Conservation (phyloP, 192 early-diverging fungal genomes). For the Backusella macrospora region DNA sequence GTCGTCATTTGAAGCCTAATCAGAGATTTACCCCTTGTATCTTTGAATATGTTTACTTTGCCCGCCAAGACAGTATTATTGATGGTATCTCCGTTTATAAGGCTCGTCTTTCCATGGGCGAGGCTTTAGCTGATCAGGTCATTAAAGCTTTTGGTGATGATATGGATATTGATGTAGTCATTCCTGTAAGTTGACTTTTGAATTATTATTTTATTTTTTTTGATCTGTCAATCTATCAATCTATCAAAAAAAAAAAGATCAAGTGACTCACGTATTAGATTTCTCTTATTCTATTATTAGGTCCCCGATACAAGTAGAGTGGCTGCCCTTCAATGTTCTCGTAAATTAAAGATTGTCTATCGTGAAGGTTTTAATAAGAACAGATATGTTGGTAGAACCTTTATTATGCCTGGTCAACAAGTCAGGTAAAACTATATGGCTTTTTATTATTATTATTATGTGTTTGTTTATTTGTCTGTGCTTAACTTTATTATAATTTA, state of each 20-base stretch:
- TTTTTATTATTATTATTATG: neutral
- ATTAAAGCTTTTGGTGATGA: conserved; percentile 70
- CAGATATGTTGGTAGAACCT: conserved; percentile 97
- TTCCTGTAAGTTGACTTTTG: conserved; percentile 95
- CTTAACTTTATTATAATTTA: conserved; percentile 13
- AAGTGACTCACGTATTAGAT: neutral
- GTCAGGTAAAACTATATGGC: conserved; percentile 45
- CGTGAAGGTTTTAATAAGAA: conserved; percentile 99
- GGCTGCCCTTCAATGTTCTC: conserved; percentile 91
- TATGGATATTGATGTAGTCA: conserved; percentile 96
- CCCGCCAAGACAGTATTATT: conserved; percentile 97
- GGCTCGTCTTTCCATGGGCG: conserved; percentile 95
- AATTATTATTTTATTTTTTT: too few species aligned
- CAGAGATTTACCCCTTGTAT: conserved; percentile 86
- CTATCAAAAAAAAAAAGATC: neutral
- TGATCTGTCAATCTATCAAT: neutral
- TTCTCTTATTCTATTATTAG: conserved; percentile 37
- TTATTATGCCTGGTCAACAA: conserved; percentile 99
- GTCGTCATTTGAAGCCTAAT: conserved; percentile 61
- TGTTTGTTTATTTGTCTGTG: neutral
- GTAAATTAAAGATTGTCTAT: conserved; percentile 86
- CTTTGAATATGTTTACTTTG: conserved; percentile 99
- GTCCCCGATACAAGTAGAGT: conserved; percentile 96
- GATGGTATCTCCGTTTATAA: conserved; percentile 99
- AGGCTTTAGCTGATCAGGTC: conserved; percentile 89